A percentile compares a stretch with the other conserved stretches of the same genome.
phyloP scores from a whole-genome alignment of 2,329 filamentous ascomycete species.

The Rhinocladiella mackenziei region DNA sequence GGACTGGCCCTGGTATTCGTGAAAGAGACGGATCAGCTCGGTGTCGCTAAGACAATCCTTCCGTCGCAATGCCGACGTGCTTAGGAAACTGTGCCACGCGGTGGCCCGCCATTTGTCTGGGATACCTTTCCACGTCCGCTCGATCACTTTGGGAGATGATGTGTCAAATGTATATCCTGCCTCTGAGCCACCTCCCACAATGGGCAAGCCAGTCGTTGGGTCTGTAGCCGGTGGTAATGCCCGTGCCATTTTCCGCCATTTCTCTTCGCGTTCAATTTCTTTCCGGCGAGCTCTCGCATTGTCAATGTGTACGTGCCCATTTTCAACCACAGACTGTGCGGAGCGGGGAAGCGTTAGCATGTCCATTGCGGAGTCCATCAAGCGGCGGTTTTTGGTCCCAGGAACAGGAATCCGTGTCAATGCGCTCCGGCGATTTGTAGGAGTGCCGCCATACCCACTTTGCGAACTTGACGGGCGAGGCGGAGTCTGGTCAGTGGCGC shows the following conservation, averaged over 20 bases:
- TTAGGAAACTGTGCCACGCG: conserved; percentile 92
- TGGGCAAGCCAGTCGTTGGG: conserved; percentile 17
- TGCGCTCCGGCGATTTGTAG: conserved; percentile 34
- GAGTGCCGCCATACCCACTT: conserved; percentile 46
- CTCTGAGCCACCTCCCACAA: conserved; percentile 45
- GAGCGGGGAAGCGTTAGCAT: conserved; percentile 56
- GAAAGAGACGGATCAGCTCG: conserved; percentile 67
- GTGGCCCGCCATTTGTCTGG: conserved; percentile 90
- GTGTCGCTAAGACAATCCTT: conserved; percentile 62
- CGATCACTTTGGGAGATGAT: conserved; percentile 76
- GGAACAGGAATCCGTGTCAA: conserved; percentile 48
- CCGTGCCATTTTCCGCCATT: conserved; percentile 65
- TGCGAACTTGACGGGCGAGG: conserved; percentile 23
- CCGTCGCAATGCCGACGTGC: conserved; percentile 66
- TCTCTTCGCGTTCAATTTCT: conserved; percentile 60
- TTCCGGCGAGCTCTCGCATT: conserved; percentile 39
- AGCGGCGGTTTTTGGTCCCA: conserved; percentile 42
- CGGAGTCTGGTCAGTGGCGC: conserved; percentile 37
- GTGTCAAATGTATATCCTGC: conserved; percentile 71
- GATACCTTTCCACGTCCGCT: conserved; percentile 96
- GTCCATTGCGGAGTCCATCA: conserved; percentile 58
- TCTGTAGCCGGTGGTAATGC: conserved; percentile 42
- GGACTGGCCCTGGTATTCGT: conserved; percentile 65
- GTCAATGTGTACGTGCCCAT: conserved; percentile 35
- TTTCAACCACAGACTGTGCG: conserved; percentile 44